These are phyloP conservation scores for Coemansia sp. DNA, from an alignment of 192 early-diverging fungal species.

Conservation along the genomic window DNA sequence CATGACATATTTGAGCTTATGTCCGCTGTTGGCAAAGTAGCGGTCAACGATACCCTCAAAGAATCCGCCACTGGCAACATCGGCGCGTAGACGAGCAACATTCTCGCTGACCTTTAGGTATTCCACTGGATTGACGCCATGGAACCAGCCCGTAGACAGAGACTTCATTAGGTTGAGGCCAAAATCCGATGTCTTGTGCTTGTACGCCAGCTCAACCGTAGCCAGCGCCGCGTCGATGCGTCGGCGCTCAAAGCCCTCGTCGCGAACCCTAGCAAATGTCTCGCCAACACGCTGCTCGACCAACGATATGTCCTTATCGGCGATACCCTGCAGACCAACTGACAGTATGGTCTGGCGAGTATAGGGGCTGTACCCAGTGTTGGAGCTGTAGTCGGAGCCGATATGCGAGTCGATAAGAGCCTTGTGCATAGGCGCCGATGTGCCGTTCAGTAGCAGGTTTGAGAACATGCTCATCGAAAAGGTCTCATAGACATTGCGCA, in stretches of 20 bases:
- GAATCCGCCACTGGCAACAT: constrained; percentile 63
- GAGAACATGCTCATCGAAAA: constrained; percentile 83
- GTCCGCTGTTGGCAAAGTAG: constrained; percentile 81
- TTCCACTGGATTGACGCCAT: constrained; percentile 84
- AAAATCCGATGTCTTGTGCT: constrained; percentile 89
- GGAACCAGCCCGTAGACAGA: constrained; percentile 83
- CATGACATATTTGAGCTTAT: constrained; percentile 85
- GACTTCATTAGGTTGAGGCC: constrained; percentile 82
- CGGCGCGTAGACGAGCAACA: constrained; percentile 70
- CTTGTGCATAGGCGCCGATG: constrained; percentile 92
- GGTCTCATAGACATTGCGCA: constrained; percentile 80
- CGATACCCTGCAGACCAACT: constrained; percentile 89
- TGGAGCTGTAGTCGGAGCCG: constrained; percentile 87
- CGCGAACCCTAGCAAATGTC: constrained; percentile 68
- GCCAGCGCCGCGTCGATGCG: constrained; percentile 87
- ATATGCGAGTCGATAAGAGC: constrained; percentile 90
- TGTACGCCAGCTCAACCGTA: constrained; percentile 85
- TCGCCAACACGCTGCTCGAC: constrained; percentile 72
- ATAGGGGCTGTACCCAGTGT: constrained; percentile 86
- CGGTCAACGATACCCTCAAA: constrained; percentile 76
- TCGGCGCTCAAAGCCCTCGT: constrained; percentile 78
- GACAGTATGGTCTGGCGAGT: constrained; percentile 67
- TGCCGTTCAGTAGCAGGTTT: constrained; percentile 82
- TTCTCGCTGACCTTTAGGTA: constrained; percentile 80
- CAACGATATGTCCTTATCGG: constrained; percentile 62